Conservation (phyloP, 257 asterid species). For the Gentiana straminea region DNA sequence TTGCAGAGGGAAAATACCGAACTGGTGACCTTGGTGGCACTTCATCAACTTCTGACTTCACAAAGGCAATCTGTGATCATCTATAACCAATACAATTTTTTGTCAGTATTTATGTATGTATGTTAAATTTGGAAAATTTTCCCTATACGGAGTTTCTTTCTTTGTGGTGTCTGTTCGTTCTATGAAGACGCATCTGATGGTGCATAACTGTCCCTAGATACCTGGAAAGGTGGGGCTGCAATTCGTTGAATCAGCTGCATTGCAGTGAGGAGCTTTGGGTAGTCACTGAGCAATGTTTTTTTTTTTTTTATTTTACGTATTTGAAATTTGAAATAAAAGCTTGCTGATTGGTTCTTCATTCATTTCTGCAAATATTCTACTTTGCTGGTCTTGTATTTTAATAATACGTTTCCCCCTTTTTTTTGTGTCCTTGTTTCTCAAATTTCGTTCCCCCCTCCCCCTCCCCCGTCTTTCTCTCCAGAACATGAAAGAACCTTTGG, state of each 20-base stretch:
- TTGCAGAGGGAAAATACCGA: slow-evolving; percentile 85
- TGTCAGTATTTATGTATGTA: not conserved
- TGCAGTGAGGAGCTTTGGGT: not conserved
- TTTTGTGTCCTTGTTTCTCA: no score
- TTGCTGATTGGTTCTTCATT: not conserved
- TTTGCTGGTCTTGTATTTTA: not conserved
- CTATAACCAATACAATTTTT: slow-evolving; percentile 21
- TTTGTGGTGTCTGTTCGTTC: slow-evolving; percentile 23
- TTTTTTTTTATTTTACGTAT: not conserved
- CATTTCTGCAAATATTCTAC: not conserved
- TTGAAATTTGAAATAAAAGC: slow-evolving; percentile 2
- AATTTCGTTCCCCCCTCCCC: no score
- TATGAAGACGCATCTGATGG: slow-evolving; percentile 5
- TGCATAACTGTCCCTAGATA: slow-evolving; percentile 6
- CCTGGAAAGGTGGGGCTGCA: not conserved
- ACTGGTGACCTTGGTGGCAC: slow-evolving; percentile 95
- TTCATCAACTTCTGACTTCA: slow-evolving; percentile 66
- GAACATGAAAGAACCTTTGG: no score
- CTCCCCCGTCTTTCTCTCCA: no score
- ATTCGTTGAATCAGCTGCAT: not conserved
- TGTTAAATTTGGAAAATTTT: slow-evolving; percentile 13
- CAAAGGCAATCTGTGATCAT: slow-evolving; percentile 76
- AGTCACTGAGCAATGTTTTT: not conserved
- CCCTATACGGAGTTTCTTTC: slow-evolving; percentile 6
- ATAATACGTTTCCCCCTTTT: no score